Base-by-base conservation (phyloP, 139 green algal genomes). In the Monoraphidium neglectum region DNA sequence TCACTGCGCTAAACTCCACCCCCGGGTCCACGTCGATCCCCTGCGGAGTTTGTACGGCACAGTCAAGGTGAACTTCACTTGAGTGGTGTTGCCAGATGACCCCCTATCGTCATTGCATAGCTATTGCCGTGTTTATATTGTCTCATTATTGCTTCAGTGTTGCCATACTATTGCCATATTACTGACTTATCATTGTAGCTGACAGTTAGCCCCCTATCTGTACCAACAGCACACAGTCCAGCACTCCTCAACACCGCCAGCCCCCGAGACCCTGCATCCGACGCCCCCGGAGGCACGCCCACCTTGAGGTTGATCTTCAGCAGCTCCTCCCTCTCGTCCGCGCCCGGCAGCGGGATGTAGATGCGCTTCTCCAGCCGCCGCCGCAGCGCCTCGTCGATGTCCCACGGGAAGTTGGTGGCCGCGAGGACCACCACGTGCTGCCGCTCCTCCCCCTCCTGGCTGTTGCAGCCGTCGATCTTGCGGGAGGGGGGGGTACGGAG, bases 331-430 rank as follows among this genome's bases (percentile, higher is more conserved):
- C 95, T 85, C 77, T 94, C 92, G 6, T 84, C 79, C 5, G 53
- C 13, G 13, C 66, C 84, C 6, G 95, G 95, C 71, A 98, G 89
- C 3, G 92, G 89, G 83, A 98, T 98, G 87, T 97, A 98, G 63
- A 98, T 93, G 54, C 95, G 89, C 89, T 98, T 98, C 87, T 97
- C 93, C 67, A 98, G 77, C 18, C 94, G 86, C 40, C 94, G 82
- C 63, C 92, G 79, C 83, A 98, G 84, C 8, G 94, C 95, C 82
- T 98, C 94, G 62, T 98, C 94, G 23, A 98, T 90, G 82, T 98
- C 92, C 94, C 94, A 98, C 5, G 95, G 95, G 81, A 96, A 97
- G 88, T 98, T 98, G 53, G 95, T 98, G 59, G 95, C 94, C 0
- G 94, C 95, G 56, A 98, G 88, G 66, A 98, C 91, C 93, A 98